phyloP scores from a whole-genome alignment of 2,329 filamentous ascomycete genomes.

The Neofusicoccum laricinum region DNA sequence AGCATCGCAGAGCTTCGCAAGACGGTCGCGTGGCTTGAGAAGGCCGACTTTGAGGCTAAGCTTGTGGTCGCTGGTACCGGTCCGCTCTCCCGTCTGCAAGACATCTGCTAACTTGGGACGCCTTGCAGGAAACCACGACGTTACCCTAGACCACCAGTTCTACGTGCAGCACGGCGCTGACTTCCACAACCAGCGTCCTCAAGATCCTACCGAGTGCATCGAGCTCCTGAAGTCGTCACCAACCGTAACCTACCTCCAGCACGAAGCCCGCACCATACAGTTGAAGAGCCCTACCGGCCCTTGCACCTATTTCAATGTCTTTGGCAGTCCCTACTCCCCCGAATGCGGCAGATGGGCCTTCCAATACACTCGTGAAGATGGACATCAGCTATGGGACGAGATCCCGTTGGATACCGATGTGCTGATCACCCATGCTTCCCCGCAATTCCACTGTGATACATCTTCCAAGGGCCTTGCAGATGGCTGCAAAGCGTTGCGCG shows the following conservation, averaged over 20 bases:
- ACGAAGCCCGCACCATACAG: conserved; percentile 54
- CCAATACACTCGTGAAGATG: conserved; percentile 51
- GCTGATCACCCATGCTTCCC: conserved; percentile 69
- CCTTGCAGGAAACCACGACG: conserved; percentile 67
- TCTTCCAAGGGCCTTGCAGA: conserved; percentile 25
- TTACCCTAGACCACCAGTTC: conserved; percentile 66
- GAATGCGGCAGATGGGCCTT: conserved; percentile 63
- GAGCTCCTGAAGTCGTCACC: conserved; percentile 49
- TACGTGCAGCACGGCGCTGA: conserved; percentile 52
- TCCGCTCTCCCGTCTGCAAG: not conserved
- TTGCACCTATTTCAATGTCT: conserved; percentile 62
- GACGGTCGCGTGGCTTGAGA: conserved; percentile 65
- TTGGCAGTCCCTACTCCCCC: conserved; percentile 68
- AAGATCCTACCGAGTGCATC: conserved; percentile 55
- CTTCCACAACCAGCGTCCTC: conserved; percentile 57
- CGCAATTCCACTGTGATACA: conserved; percentile 57
- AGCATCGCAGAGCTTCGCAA: conserved; percentile 56
- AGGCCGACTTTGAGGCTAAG: conserved; percentile 65
- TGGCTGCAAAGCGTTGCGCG: conserved; percentile 61
- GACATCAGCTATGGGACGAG: conserved; percentile 54
- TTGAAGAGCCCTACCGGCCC: conserved; percentile 56
- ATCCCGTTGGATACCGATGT: conserved; percentile 64
- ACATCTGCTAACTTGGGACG: conserved; percentile 10
- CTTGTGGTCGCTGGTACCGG: conserved; percentile 63
- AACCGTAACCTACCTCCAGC: conserved; percentile 63